Evolutionary conservation across 306 rosid species (phyloP), one percentile per base, ranked within the genome.

Genomic region (Herpetospermum pedunculosum): DNA sequence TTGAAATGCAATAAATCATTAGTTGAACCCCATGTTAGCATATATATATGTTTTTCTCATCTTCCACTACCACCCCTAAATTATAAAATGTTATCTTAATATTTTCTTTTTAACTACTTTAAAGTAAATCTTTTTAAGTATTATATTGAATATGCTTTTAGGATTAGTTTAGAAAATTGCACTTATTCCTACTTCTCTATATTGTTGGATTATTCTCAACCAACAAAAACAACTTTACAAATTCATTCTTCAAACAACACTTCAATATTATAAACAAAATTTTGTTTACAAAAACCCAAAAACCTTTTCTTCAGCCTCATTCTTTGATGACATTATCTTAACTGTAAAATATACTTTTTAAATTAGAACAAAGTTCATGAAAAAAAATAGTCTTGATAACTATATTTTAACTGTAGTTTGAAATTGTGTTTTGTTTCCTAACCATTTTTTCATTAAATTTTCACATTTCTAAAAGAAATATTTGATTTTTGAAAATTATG

Each of bases 11-110:
- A 60, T 62, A 62, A 62, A 62, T 62, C 28, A 62, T 34, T 62
- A 62, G 70, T 62, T 34, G 70, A 62, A 62, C 46, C 46, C 68
- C 23, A 30, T 60, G 68, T 8, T 60, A 60, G 68, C 68, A 30
- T 54, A 38, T 41, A 1, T 41, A 41, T 50, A 59, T 59, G 13
- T 59, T 15, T 62, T 62, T 18, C 70, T 2, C 46, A 62, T 32
- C 70, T 34, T 62, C 44, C 70, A 62, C 70, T 34, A 34, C 7
- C n/a, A n/a, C 70, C 26, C 2, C 8, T n/a, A 32, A 16, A 34
- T 62, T 8, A 59, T 30, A 59, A 59, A 59, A 59, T 59, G 23
- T 59, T 59, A 59, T 59, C 68, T 57, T 54, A 23, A 23, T 25
- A 28, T 25, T 5, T 54, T 54, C 10, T 57, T 57, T 30, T 57